A percentile compares a stretch with the other conserved stretches of the same genome.
These are phyloP conservation scores for Neofusicoccum ribis DNA, from an alignment of 2,329 filamentous ascomycete species.

Conservation along the genomic window DNA sequence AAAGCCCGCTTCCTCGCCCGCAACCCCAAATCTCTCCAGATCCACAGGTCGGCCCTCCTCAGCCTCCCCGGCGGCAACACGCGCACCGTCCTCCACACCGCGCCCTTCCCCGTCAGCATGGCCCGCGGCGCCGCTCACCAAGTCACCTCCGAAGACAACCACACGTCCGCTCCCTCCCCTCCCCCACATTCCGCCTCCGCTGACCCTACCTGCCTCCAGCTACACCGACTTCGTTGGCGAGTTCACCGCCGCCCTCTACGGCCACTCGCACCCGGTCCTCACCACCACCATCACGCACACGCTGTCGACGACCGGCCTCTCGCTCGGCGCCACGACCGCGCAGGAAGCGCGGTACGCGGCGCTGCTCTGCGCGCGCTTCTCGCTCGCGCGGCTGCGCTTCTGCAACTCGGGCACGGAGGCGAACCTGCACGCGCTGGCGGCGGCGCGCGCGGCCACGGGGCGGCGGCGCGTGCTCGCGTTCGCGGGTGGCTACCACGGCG, in stretches of 20 bases:
- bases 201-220: constrained; percentile 31
- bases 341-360: constrained; percentile 27
- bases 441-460: constrained; percentile 50
- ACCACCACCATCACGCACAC: constrained; percentile 25
- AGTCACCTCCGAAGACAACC: constrained; percentile 34
- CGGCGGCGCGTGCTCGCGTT: constrained; percentile 55
- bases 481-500: constrained; percentile 55
- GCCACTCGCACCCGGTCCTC: constrained; percentile 33
- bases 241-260: constrained; percentile 30
- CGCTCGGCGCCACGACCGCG: constrained; percentile 29
- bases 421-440: constrained; percentile 30
- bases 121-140: constrained; percentile 29
- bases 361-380: constrained; percentile 28
- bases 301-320: constrained; percentile 27
- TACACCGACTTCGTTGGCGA: constrained; percentile 34
- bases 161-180: constrained; percentile 22
- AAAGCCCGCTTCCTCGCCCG: constrained; percentile 24
- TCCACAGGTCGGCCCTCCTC: constrained; percentile 32
- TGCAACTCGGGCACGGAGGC: constrained; percentile 34
- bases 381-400: constrained; percentile 28
- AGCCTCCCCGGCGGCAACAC: constrained; percentile 43
- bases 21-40: constrained; percentile 27
- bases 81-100: constrained; percentile 36
- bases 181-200: neutral
- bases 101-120: constrained; percentile 40